Evolutionary conservation across 1,284 basidiomycete species (phyloP).

Genomic region (Ganoderma sinense): DNA sequence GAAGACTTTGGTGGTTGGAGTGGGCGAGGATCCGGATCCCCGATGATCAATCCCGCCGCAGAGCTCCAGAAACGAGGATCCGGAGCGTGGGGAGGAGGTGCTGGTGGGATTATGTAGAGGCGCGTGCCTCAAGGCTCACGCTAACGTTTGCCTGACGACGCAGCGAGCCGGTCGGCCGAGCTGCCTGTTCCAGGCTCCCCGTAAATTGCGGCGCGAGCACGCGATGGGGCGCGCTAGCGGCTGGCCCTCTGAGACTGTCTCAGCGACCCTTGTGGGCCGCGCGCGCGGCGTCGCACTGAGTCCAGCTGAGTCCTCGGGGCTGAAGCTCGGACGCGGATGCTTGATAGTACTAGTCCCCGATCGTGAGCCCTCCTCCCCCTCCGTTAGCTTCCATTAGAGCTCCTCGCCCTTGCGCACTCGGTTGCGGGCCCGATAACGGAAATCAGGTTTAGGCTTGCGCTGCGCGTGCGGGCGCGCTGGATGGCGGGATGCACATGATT

Average conservation of each 20-base stretch:
- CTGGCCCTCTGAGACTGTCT: not conserved
- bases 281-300: not conserved
- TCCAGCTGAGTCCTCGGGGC: not conserved
- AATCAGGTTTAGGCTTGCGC: constrained; percentile 7
- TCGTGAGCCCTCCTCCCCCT: too few relatives aligned
- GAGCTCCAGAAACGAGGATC: not conserved
- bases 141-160: constrained; percentile 7
- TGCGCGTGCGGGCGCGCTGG: not conserved
- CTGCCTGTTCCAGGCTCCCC: not conserved
- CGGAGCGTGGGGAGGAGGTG: not conserved
- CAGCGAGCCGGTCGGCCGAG: not conserved
- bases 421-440: not conserved
- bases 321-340: too few relatives aligned
- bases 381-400: too few relatives aligned
- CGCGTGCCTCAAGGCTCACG: too few relatives aligned
- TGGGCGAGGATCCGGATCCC: not conserved
- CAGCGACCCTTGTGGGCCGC: not conserved
- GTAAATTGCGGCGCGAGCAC: not conserved
- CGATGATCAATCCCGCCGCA: not conserved
- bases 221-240: not conserved
- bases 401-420: not conserved
- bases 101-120: too few relatives aligned
- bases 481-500: not conserved
- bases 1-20: not conserved
- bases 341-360: too few relatives aligned